Evolutionary conservation across 2,329 filamentous ascomycete species (phyloP).

Genomic region (Calonectria fujianensis): DNA sequence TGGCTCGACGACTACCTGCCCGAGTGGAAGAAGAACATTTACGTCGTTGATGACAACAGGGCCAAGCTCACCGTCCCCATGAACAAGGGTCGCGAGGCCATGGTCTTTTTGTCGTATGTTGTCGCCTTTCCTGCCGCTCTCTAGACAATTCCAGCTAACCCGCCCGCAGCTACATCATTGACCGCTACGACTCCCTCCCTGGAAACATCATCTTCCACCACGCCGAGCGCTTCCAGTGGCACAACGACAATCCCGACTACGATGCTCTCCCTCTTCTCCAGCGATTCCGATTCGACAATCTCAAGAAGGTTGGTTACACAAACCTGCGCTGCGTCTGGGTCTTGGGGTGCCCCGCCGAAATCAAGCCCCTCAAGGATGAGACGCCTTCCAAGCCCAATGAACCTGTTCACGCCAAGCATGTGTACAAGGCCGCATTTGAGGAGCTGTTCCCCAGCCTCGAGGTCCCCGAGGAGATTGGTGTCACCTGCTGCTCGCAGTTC

Average conservation of each 20-base stretch:
- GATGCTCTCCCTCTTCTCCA: slow-evolving; percentile 72
- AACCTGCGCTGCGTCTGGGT: slow-evolving; percentile 77
- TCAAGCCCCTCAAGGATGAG: slow-evolving; percentile 63
- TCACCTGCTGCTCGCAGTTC: slow-evolving; percentile 80
- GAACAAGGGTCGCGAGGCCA: slow-evolving; percentile 72
- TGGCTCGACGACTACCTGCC: slow-evolving; percentile 66
- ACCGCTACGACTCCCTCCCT: slow-evolving; percentile 68
- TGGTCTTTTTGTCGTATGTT: slow-evolving; percentile 70
- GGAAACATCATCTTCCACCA: slow-evolving; percentile 68
- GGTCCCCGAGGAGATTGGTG: slow-evolving; percentile 71
- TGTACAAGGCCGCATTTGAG: slow-evolving; percentile 65
- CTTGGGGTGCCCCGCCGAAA: slow-evolving; percentile 72
- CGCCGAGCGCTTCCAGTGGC: slow-evolving; percentile 70
- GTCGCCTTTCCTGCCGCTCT: neutral
- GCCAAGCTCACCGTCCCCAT: slow-evolving; percentile 68
- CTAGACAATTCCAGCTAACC: slow-evolving; percentile 31
- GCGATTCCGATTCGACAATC: slow-evolving; percentile 68
- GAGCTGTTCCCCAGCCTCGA: slow-evolving; percentile 63
- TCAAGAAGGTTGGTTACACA: slow-evolving; percentile 74
- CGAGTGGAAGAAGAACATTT: slow-evolving; percentile 72
- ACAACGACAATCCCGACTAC: slow-evolving; percentile 73
- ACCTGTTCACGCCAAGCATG: slow-evolving; percentile 62
- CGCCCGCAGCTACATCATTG: slow-evolving; percentile 65
- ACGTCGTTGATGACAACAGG: slow-evolving; percentile 70
- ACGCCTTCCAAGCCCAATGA: slow-evolving; percentile 58